Conservation (phyloP, 805 yeast species). For the Torulaspora franciscae region DNA sequence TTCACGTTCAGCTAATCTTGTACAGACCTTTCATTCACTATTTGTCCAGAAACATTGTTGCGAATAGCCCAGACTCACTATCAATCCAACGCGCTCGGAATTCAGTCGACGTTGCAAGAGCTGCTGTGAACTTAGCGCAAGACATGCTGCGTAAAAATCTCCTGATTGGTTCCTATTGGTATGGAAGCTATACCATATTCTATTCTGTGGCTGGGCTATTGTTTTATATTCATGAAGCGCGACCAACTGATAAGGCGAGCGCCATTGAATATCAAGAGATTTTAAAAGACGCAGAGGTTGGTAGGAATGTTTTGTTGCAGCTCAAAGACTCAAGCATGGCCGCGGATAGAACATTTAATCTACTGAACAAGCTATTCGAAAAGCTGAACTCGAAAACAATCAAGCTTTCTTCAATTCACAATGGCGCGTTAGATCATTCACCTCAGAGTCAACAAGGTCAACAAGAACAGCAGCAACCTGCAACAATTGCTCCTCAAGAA, state of each 20-base stretch:
- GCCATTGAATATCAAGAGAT: constrained; percentile 51
- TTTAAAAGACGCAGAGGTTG: constrained; percentile 73
- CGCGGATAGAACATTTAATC: constrained; percentile 72
- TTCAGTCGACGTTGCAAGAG: constrained; percentile 78
- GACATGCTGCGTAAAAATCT: constrained; percentile 69
- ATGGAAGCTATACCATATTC: constrained; percentile 87
- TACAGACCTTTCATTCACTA: constrained; percentile 86
- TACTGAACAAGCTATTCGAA: constrained; percentile 74
- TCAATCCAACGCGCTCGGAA: constrained; percentile 74
- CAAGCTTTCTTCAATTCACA: constrained; percentile 33
- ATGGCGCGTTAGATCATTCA: constrained; percentile 14
- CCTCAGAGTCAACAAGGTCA: constrained; percentile 13
- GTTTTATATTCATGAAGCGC: constrained; percentile 64
- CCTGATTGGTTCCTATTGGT: constrained; percentile 88
- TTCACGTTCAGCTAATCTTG: constrained; percentile 77
- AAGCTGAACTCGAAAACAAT: constrained; percentile 72
- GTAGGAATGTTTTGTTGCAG: constrained; percentile 64
- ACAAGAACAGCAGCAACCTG: constrained; percentile 11
- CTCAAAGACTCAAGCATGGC: constrained; percentile 73
- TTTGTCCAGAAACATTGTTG: constrained; percentile 48
- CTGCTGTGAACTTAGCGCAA: constrained; percentile 73
- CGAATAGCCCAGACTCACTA: constrained; percentile 22
- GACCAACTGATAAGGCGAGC: constrained; percentile 41
- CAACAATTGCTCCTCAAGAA: constrained; percentile 9
- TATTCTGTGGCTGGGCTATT: constrained; percentile 85